These are phyloP conservation scores for Sporothrix variecibatus DNA, from an alignment of 2,329 filamentous ascomycete genomes.

Conservation along the genomic window DNA sequence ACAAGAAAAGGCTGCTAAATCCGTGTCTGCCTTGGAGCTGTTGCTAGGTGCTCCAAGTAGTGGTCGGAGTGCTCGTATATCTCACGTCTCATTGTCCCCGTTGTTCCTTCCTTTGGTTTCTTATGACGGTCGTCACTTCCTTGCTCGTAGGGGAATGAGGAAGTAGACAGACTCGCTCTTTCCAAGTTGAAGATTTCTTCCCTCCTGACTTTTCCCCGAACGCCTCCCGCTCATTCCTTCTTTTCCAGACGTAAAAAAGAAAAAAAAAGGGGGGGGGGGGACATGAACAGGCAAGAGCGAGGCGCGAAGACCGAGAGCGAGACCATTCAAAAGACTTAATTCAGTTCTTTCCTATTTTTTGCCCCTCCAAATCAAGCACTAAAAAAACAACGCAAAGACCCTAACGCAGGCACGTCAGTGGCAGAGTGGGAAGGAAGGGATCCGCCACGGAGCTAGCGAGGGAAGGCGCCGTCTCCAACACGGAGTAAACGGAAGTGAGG, in stretches of 20 bases:
- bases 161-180: background rate
- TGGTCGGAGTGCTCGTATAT: background rate
- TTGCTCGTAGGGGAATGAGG: background rate
- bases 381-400: background rate
- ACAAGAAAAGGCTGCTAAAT: background rate
- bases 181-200: background rate
- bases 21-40: background rate
- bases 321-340: no score
- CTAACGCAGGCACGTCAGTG: slow-evolving; percentile 4
- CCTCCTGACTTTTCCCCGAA: background rate
- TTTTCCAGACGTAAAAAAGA: background rate
- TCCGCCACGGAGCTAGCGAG: background rate
- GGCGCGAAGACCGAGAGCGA: no score
- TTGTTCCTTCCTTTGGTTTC: background rate
- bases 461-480: background rate
- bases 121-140: background rate
- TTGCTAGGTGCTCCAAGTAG: background rate
- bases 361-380: background rate
- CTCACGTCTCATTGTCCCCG: background rate
- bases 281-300: no score
- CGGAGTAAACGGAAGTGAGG: background rate
- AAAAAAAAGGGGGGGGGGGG: no score
- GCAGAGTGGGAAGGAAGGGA: background rate
- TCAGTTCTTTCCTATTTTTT: background rate
- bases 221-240: background rate